Evolutionary conservation across 371 early-diverging fungal genomes (phyloP), one percentile per base, ranked within the genome.

Genomic region (Parasitella parasitica): DNA sequence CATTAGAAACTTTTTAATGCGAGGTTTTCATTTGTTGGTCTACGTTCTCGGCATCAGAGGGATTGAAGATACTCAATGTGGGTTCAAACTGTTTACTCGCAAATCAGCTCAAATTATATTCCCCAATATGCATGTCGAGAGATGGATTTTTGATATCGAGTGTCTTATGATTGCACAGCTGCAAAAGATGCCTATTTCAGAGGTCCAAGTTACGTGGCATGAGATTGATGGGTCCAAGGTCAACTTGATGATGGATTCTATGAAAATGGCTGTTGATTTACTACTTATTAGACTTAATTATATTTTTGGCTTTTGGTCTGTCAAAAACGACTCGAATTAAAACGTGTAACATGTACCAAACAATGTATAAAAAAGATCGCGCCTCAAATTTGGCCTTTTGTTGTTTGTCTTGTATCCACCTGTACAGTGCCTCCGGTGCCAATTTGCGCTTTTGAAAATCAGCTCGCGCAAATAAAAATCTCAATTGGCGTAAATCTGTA

Each of bases 101-200:
- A 70, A 75, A 50, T 86, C 96, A 0, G 96, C 94, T 0, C 84
- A 77, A 46, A 59, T 67, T 20, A 89, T 97, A 27, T 94, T 95
- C 64, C 87, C 93, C 16, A 87, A 88, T 70, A 91, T 96, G 89
- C 97, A 96, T 63, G 94, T 94, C 2, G 94, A 95, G 65, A 85
- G 97, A 32, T 97, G 96, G 92, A 96, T 97, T 61, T 97, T 98
- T 78, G 97, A 98, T 70, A 94, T 97, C 59, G 98, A 98, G 74
- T 78, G 95, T 61, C 78, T 97, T 43, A 83, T 96, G 72, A 81
- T 96, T 54, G 96, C 95, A 4, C 72, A 77, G 57, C 57, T 64
- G 20, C 76, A 81, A 38, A 69, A 83, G 37, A 90, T 95, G 18
- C 94, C 93, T 6, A 86, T 96, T 35, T 78, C 71, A 7, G 96